Percentiles rank a stretch among this genome's conserved stretches.
These are phyloP conservation scores for Dalbergia cochinchinensis DNA, from an alignment of 306 rosid species.

Conservation along the genomic window DNA sequence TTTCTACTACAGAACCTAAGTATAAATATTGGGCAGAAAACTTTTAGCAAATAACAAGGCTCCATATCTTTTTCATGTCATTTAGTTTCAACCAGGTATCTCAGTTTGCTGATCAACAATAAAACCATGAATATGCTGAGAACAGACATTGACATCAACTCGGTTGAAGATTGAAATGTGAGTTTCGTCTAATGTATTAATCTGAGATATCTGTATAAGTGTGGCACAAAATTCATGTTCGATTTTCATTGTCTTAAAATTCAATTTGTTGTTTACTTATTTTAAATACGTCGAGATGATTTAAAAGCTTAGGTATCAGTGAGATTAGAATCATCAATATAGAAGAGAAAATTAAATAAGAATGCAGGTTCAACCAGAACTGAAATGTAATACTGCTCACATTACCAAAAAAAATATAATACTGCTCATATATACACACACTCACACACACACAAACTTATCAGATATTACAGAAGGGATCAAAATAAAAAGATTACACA, in stretches of 20 bases:
- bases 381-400: not conserved
- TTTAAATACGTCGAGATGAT: constrained; percentile 2
- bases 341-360: not conserved
- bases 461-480: not conserved
- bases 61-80: constrained; percentile 32
- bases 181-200: constrained; percentile 20
- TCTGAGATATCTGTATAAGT: constrained; percentile 8
- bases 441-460: too few species aligned
- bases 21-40: not conserved
- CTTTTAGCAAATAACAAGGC: not conserved
- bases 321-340: not conserved
- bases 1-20: constrained; percentile 14
- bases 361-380: constrained; percentile 14
- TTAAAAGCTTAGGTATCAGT: constrained; percentile 6
- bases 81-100: constrained; percentile 1
- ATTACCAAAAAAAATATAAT: too few species aligned
- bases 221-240: not conserved
- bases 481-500: not conserved
- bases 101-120: not conserved
- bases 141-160: not conserved
- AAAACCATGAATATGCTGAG: not conserved
- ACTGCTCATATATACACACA: not conserved
- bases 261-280: not conserved
- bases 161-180: not conserved
- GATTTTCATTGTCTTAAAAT: not conserved